Base-by-base conservation (phyloP, 1,284 basidiomycete genomes). In the Pisolithus thermaeus region DNA sequence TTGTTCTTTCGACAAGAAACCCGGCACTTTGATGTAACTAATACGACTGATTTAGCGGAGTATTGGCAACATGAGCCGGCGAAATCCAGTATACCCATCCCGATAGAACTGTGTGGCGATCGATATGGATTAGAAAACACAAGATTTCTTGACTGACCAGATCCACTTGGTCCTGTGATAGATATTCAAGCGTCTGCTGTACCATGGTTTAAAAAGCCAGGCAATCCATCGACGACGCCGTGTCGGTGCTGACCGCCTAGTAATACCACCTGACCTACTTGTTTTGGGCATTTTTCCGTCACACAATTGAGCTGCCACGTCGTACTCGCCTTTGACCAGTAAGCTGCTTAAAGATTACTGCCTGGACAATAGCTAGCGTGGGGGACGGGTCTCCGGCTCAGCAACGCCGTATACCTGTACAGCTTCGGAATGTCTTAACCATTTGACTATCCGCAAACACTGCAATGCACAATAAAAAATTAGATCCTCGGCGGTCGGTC, bases 21-120 rank as follows among this genome's bases (percentile, higher is more conserved):
- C 69, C 0, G 85, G 87, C 23, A 98, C 65, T 51, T 90, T 70
- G 25, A 96, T 78, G 64, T 95, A 97, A 43, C 93, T 90, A 56
- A 23, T 37, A 47, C 18, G 28, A 16, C 42, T n/a, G 27, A 27
- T 42, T 18, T 11, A 49, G 48, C 25, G 44, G 46, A 7, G 49
- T 9, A n/a, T 30, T 23, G 1, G 25, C 4, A 39, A 14, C 22
- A 48, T 28, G 38, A 49, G 23, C 23, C 14, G 25, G 23, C 46
- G 35, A 50, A 12, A 11, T 23, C 18, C 27, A n/a, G 52, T 55
- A 36, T 32, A 60, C 68, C 68, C 67, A 9, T 59, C 53, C 38
- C 45, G 53, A 55, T 61, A 58, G 46, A 59, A 59, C 56, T 60
- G 43, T n/a, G 16, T 7, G 36, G 30, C 22, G n/a, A 16, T 12